These are phyloP conservation scores for Plasmodium yoelii DNA, from an alignment of 169 alveolate species.

Conservation along the genomic window DNA sequence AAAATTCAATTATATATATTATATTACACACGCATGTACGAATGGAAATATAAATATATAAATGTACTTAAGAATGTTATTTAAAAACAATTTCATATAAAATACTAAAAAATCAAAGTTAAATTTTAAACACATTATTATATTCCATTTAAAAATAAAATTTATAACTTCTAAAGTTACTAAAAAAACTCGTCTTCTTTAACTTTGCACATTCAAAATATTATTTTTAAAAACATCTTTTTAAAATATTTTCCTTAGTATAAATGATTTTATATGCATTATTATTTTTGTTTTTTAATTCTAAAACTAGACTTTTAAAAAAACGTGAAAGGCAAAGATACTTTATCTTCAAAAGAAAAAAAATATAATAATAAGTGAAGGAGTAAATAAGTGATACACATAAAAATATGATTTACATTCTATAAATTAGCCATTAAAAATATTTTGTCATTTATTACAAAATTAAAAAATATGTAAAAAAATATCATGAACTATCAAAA, in stretches of 20 bases:
- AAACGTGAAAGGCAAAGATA: slow-evolving; percentile 17
- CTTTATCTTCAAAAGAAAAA: slow-evolving; percentile 20
- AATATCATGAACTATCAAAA: neutral
- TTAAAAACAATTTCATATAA: slow-evolving; percentile 32
- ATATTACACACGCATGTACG: slow-evolving; percentile 6
- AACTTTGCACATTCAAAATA: slow-evolving; percentile 35
- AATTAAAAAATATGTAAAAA: slow-evolving; percentile 21
- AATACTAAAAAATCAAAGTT: slow-evolving; percentile 4
- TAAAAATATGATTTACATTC: neutral
- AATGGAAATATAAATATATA: slow-evolving; percentile 7
- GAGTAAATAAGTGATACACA: neutral
- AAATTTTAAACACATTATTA: neutral
- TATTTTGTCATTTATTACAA: neutral
- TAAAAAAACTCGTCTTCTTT: slow-evolving; percentile 53
- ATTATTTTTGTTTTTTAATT: slow-evolving; percentile 15
- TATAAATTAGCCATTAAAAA: slow-evolving; percentile 10
- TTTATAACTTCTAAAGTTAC: slow-evolving; percentile 8
- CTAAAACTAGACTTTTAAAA: slow-evolving; percentile 53
- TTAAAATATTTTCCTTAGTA: slow-evolving; percentile 30
- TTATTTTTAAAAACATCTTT: slow-evolving; percentile 15
- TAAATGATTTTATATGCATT: slow-evolving; percentile 10
- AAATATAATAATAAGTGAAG: slow-evolving; percentile 22
- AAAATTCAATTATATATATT: neutral
- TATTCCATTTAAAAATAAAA: no score
- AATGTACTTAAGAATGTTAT: slow-evolving; percentile 2